These are phyloP conservation scores for Logfia minima DNA, from an alignment of 129 eudicot genomes.

Conservation along the genomic window DNA sequence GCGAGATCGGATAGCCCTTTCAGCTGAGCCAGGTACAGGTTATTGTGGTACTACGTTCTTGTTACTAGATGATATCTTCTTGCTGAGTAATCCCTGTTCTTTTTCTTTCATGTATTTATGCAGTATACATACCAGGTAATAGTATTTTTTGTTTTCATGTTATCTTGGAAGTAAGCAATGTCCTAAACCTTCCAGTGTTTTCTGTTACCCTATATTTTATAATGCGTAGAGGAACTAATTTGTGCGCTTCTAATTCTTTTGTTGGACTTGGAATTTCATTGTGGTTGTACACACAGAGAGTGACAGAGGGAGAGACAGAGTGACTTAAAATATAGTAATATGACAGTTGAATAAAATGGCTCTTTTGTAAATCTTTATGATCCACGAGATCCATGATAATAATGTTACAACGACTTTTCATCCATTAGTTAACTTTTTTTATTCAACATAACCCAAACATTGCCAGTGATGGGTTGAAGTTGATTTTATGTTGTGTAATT, in stretches of 20 bases:
- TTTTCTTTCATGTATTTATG: not conserved
- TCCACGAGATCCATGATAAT: not conserved
- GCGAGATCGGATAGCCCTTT: slow-evolving; percentile 75
- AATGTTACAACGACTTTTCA: not conserved
- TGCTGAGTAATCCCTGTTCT: not conserved
- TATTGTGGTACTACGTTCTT: not conserved
- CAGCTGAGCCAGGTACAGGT: slow-evolving; percentile 65
- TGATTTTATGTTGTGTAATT: not conserved
- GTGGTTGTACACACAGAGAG: not conserved
- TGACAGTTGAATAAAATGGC: not conserved
- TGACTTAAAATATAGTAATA: not conserved
- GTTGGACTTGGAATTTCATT: not conserved
- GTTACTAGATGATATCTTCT: not conserved
- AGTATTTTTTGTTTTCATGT: not conserved
- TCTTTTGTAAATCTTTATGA: not conserved
- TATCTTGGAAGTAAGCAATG: not conserved
- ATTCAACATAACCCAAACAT: not conserved
- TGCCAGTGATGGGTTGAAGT: not conserved
- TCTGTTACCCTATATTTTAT: not conserved
- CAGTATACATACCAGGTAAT: not conserved
- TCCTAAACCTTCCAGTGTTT: not conserved
- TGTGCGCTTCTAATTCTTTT: too few species aligned
- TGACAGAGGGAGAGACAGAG: not conserved
- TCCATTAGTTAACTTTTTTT: not conserved
- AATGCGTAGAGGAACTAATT: too few species aligned